Evolutionary conservation across 1,139 yeast species (phyloP).

Genomic region (Lipomyces yarrowii): DNA sequence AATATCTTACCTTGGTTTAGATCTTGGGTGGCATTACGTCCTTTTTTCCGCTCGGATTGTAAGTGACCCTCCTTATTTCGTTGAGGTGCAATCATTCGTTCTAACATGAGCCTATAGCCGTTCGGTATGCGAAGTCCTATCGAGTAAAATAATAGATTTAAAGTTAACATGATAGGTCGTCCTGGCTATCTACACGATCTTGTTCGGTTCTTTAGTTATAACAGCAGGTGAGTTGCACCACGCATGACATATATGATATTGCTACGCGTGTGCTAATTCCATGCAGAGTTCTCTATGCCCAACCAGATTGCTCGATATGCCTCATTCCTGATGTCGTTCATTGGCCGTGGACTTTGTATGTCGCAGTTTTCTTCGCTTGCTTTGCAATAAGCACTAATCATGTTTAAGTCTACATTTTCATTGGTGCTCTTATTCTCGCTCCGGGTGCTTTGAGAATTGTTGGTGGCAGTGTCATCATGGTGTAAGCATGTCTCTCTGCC

Average conservation of each 20-base stretch:
- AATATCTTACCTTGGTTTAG: conserved; percentile 5
- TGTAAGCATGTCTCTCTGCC: conserved; percentile 16
- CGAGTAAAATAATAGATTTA: not conserved
- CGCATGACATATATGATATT: conserved; percentile 1
- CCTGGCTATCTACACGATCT: conserved; percentile 57
- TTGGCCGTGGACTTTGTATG: conserved; percentile 77
- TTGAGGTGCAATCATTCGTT: not conserved
- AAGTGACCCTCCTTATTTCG: conserved; percentile 6
- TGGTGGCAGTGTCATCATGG: conserved; percentile 55
- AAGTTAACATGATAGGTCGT: conserved; percentile 46
- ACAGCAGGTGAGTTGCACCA: conserved; percentile 51
- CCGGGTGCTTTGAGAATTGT: conserved; percentile 59
- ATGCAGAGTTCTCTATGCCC: conserved; percentile 49
- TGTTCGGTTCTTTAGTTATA: conserved; percentile 59
- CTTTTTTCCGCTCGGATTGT: conserved; percentile 29
- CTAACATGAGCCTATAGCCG: not conserved
- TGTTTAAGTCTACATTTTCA: conserved; percentile 59
- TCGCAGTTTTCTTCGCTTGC: conserved; percentile 31
- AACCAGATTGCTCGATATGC: conserved; percentile 71
- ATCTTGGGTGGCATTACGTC: conserved; percentile 25
- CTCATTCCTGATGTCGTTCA: conserved; percentile 77
- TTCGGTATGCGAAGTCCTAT: not conserved
- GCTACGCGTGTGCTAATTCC: conserved; percentile 23
- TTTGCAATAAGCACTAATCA: not conserved
- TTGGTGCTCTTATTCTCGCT: conserved; percentile 65